phyloP scores from a whole-genome alignment of 305 asterid species.

The Fraxinus sp. region DNA sequence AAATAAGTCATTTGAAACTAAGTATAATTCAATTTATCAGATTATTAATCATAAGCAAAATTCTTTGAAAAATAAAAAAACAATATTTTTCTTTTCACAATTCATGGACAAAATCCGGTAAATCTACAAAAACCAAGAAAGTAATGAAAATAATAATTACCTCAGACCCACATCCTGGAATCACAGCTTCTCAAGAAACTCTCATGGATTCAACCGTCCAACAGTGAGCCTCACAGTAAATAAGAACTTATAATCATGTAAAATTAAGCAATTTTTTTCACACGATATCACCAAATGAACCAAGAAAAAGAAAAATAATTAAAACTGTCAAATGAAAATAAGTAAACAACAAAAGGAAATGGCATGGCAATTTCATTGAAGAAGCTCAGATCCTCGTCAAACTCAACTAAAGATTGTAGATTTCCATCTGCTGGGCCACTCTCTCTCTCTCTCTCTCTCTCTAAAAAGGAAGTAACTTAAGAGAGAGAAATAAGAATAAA shows the following conservation, averaged over 20 bases:
- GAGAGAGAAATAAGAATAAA: background rate
- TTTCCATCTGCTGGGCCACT: constrained; percentile 49
- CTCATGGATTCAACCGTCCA: constrained; percentile 28
- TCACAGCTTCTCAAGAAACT: constrained; percentile 29
- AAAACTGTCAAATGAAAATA: constrained; percentile 8
- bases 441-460: constrained; percentile 10
- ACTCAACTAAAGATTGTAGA: constrained; percentile 34
- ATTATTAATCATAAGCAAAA: constrained; percentile 4
- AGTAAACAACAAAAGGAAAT: constrained; percentile 32
- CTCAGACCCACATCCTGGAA: constrained; percentile 47
- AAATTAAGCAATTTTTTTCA: constrained; percentile 11
- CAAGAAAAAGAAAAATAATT: background rate
- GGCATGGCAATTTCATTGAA: constrained; percentile 38
- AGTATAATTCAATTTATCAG: constrained; percentile 17
- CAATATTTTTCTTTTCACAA: background rate
- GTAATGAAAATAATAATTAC: constrained; percentile 25
- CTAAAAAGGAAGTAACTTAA: background rate
- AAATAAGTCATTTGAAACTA: constrained; percentile 13
- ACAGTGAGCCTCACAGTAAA: background rate
- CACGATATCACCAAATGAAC: constrained; percentile 3
- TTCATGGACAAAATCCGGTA: background rate
- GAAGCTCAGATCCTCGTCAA: constrained; percentile 51
- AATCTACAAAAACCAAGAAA: background rate
- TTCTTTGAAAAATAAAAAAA: background rate
- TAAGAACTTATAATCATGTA: constrained; percentile 25